These are phyloP conservation scores for Blastobotrys peoriensis DNA, from an alignment of 805 yeast species.

Conservation along the genomic window DNA sequence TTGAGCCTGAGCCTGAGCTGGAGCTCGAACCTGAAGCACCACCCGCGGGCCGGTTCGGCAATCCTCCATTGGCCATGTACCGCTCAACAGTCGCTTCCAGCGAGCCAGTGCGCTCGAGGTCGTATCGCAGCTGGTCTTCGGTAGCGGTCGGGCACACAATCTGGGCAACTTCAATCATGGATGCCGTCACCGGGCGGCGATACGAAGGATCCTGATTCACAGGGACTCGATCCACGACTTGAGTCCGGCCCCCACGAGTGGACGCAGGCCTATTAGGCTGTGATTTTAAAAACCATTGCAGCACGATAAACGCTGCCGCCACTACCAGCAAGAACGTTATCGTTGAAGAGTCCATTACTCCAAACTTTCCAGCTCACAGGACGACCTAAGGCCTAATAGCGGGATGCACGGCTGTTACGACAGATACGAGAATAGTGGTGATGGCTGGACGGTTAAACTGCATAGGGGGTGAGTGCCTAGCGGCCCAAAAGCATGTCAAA, in stretches of 20 bases:
- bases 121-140: constrained; percentile 63
- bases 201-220: background rate
- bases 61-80: constrained; percentile 52
- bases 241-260: background rate
- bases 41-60: constrained; percentile 37
- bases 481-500: no score
- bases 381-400: no score
- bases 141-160: constrained; percentile 72
- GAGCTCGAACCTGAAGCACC: constrained; percentile 6
- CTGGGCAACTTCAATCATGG: constrained; percentile 80
- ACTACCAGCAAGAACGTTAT: constrained; percentile 19
- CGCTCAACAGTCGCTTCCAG: constrained; percentile 76
- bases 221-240: background rate
- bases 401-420: no score
- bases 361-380: no score
- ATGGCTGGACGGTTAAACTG: no score
- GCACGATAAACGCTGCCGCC: constrained; percentile 19
- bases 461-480: no score
- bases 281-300: constrained; percentile 14
- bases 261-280: background rate
- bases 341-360: constrained; percentile 16
- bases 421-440: no score
- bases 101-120: constrained; percentile 59
- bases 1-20: constrained; percentile 7
- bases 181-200: constrained; percentile 30